Conservation (phyloP, 2,329 filamentous ascomycete species). For the Coniochaeta sp. region DNA sequence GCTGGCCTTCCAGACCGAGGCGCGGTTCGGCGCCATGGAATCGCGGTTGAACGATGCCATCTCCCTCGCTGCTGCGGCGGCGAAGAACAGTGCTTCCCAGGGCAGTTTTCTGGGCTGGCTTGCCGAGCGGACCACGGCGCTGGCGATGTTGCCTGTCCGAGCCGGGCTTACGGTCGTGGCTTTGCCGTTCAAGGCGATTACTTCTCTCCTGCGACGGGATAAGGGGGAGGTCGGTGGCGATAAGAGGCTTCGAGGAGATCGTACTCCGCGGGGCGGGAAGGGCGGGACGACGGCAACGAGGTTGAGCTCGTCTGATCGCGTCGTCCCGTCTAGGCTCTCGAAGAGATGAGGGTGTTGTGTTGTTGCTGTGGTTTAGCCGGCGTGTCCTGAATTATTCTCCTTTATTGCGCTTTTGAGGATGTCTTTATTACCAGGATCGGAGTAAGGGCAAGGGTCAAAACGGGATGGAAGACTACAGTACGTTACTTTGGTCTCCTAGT, state of each 20-base stretch:
- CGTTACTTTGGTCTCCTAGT: too few species aligned
- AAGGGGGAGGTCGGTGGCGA: slow-evolving; percentile 15
- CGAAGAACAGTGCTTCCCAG: slow-evolving; percentile 36
- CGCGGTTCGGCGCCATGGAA: slow-evolving; percentile 66
- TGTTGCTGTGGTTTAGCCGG: neutral
- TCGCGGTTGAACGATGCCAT: slow-evolving; percentile 68
- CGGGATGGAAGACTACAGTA: too few species aligned
- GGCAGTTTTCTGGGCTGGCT: slow-evolving; percentile 27
- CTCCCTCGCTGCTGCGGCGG: slow-evolving; percentile 71
- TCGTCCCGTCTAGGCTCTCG: slow-evolving; percentile 13
- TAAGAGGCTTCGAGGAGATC: slow-evolving; percentile 7
- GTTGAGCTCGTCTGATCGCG: slow-evolving; percentile 9
- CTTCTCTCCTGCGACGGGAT: slow-evolving; percentile 21
- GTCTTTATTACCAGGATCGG: neutral
- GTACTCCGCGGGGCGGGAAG: slow-evolving; percentile 15
- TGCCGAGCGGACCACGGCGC: slow-evolving; percentile 26
- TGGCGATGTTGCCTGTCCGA: slow-evolving; percentile 35
- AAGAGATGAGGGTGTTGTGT: slow-evolving; percentile 6
- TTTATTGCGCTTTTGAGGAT: neutral
- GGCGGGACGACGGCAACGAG: slow-evolving; percentile 5
- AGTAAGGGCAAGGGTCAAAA: neutral
- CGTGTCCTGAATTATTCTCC: neutral
- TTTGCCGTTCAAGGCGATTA: slow-evolving; percentile 33
- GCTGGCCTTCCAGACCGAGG: slow-evolving; percentile 68
- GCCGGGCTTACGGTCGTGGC: slow-evolving; percentile 30